Evolutionary conservation across 192 early-diverging fungal genomes (phyloP).

Genomic region (Coemansia javaensis): DNA sequence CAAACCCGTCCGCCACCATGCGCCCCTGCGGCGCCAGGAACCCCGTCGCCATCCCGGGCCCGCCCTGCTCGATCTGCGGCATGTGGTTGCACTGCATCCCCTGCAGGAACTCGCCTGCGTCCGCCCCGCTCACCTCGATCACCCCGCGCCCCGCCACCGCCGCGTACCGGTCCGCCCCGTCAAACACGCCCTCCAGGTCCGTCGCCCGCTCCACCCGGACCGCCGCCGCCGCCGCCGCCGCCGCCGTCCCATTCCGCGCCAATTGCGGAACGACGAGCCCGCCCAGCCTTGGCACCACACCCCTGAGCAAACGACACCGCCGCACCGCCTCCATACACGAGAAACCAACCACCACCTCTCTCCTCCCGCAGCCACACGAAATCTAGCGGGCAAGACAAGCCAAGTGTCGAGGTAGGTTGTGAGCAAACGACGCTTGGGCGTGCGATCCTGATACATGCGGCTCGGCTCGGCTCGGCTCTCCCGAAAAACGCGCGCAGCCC

Average conservation of each 20-base stretch:
- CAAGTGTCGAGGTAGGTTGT: too few relatives aligned
- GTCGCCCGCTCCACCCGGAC: conserved; percentile 10
- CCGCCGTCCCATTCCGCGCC: neutral
- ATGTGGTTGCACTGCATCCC: conserved; percentile 91
- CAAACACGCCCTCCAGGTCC: conserved; percentile 20
- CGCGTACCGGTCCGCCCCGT: conserved; percentile 44
- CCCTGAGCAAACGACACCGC: too few relatives aligned
- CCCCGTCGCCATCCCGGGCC: conserved; percentile 70
- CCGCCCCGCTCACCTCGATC: conserved; percentile 63
- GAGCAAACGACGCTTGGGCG: too few relatives aligned
- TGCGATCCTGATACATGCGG: too few relatives aligned
- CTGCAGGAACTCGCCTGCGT: conserved; percentile 82
- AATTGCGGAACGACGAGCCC: too few relatives aligned
- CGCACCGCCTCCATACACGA: too few relatives aligned
- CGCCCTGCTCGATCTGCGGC: conserved; percentile 59
- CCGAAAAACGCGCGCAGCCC: too few relatives aligned
- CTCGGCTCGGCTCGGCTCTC: too few relatives aligned
- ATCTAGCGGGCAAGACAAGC: too few relatives aligned
- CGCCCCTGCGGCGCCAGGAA: conserved; percentile 88
- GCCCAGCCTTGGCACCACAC: too few relatives aligned
- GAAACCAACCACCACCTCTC: too few relatives aligned
- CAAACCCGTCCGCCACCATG: conserved; percentile 82
- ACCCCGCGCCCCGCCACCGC: conserved; percentile 56
- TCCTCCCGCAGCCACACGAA: too few relatives aligned
- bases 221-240: neutral